phyloP scores from a whole-genome alignment of 148 eudicot genomes.

The Rhododendron vialii region DNA sequence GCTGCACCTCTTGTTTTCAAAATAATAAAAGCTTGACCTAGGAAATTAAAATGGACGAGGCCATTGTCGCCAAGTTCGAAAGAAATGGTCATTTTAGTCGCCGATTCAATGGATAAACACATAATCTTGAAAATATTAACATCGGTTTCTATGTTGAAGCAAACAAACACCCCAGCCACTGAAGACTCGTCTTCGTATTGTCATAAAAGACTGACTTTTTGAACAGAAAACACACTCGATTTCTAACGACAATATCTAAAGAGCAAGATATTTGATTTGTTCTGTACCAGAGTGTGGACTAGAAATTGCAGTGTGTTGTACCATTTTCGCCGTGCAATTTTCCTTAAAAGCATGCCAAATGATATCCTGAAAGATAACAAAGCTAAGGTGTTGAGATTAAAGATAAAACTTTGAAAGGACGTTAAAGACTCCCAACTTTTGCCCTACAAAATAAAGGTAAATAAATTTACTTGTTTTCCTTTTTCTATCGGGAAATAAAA shows the following conservation, averaged over 20 bases:
- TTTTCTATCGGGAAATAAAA: neutral
- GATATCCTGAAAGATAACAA: conserved; percentile 49
- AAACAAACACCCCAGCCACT: neutral
- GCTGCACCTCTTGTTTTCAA: conserved; percentile 48
- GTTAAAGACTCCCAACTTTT: neutral
- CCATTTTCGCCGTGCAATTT: conserved; percentile 53
- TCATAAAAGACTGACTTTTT: neutral
- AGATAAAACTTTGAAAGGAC: neutral
- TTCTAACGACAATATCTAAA: neutral
- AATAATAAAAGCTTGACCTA: conserved; percentile 58
- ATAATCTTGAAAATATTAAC: neutral
- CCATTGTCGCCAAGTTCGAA: neutral
- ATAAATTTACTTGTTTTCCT: neutral
- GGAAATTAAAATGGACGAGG: neutral
- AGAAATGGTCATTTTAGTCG: neutral
- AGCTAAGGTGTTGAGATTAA: neutral
- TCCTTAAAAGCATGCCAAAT: conserved; percentile 53
- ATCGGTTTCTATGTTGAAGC: neutral
- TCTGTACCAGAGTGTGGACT: conserved; percentile 58
- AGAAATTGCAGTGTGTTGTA: conserved; percentile 41
- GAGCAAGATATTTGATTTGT: neutral
- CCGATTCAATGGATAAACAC: neutral
- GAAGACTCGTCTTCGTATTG: neutral
- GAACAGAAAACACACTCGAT: neutral
- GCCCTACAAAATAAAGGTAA: neutral